Percentiles rank a stretch among this genome's conserved stretches.
Evolutionary conservation across 179 eudicot genomes (phyloP).

Genomic region (Gypsophila paniculata): DNA sequence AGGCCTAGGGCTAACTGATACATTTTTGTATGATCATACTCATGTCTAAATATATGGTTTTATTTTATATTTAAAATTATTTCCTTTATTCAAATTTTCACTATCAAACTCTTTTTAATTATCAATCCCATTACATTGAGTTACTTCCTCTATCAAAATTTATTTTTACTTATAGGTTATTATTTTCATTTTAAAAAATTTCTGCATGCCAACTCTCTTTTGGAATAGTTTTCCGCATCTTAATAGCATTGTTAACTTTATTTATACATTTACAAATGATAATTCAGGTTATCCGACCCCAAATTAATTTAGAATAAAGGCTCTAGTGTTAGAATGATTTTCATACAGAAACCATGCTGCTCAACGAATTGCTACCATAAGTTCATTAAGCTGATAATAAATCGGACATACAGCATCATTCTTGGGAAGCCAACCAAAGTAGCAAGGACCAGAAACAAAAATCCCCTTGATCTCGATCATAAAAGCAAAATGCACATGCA

Average conservation of each 20-base stretch:
- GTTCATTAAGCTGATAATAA: slow-evolving; percentile 5
- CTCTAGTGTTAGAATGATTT: neutral
- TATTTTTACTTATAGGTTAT: too few relatives aligned
- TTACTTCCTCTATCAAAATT: too few relatives aligned
- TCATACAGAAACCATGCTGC: neutral
- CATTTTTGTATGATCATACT: neutral
- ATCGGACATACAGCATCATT: too few relatives aligned
- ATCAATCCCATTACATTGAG: too few relatives aligned
- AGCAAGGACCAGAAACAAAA: neutral
- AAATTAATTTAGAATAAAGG: neutral
- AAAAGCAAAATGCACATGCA: neutral
- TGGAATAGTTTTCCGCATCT: too few relatives aligned
- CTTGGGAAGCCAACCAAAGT: neutral
- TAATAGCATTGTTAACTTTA: too few relatives aligned
- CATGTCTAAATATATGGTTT: neutral
- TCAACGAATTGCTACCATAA: neutral
- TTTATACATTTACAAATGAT: too few relatives aligned
- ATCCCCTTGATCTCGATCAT: neutral
- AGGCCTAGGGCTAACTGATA: too few relatives aligned
- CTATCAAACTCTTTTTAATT: too few relatives aligned
- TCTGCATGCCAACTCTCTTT: too few relatives aligned
- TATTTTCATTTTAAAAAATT: too few relatives aligned
- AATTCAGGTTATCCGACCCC: too few relatives aligned
- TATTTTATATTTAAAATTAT: neutral
- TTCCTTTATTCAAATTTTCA: neutral